Conservation (phyloP, 2,329 filamentous ascomycete genomes). For the Aspergillus hortae region DNA sequence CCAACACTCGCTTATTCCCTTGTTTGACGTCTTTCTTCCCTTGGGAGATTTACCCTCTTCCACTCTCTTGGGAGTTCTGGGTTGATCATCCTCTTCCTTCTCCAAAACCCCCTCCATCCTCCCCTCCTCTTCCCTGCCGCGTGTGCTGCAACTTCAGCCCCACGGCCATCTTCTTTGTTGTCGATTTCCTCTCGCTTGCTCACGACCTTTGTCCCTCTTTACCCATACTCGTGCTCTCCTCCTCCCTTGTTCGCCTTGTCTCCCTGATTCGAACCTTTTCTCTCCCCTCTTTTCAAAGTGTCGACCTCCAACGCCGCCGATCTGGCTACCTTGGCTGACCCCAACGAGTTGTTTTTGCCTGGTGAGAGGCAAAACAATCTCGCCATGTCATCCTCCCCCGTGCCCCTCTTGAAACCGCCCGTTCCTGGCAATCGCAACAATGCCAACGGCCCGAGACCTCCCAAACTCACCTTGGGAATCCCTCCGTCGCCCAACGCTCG, state of each 20-base stretch:
- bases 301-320: constrained; percentile 24
- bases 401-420: constrained; percentile 77
- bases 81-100: neutral
- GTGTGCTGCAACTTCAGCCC: neutral
- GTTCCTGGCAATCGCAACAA: constrained; percentile 66
- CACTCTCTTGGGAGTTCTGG: no score
- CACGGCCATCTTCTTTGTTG: constrained; percentile 4
- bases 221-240: neutral
- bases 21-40: neutral
- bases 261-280: neutral
- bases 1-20: neutral
- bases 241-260: constrained; percentile 2
- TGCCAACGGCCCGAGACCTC: constrained; percentile 61
- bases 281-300: constrained; percentile 11
- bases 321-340: constrained; percentile 37
- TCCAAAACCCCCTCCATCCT: neutral
- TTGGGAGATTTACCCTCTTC: no score
- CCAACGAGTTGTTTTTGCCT: constrained; percentile 40
- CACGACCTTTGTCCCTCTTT: neutral
- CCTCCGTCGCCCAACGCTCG: constrained; percentile 81
- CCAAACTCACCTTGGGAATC: constrained; percentile 83
- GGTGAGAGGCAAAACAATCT: constrained; percentile 39
- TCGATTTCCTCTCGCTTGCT: constrained; percentile 2
- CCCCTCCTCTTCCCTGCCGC: neutral
- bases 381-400: constrained; percentile 67